These are phyloP conservation scores for Alternaria arbusti DNA, from an alignment of 2,329 filamentous ascomycete genomes.

Conservation along the genomic window DNA sequence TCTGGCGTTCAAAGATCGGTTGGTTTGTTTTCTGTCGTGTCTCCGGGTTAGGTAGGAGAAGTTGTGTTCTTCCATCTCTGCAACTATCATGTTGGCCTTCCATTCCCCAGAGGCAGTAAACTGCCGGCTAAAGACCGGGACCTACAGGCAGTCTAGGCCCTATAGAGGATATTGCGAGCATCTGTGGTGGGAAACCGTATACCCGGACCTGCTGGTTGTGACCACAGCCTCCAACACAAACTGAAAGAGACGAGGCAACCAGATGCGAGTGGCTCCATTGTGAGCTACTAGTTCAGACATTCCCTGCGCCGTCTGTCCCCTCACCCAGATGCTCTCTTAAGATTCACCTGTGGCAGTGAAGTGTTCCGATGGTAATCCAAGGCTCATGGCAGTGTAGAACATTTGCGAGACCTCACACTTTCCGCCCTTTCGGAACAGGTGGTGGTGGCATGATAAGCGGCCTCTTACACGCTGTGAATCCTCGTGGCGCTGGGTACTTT, in stretches of 20 bases:
- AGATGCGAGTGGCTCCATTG: background rate
- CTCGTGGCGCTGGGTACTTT: conserved; percentile 34
- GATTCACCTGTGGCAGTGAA: background rate
- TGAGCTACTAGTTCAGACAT: background rate
- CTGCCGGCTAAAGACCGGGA: background rate
- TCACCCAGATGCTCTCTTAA: background rate
- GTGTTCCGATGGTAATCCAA: background rate
- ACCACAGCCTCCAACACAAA: background rate
- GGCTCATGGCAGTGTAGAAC: background rate
- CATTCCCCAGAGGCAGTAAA: background rate
- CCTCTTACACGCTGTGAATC: conserved; percentile 35
- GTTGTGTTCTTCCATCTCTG: background rate
- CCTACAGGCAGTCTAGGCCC: background rate
- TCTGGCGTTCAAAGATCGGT: background rate
- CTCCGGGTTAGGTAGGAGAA: background rate
- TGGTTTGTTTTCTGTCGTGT: background rate
- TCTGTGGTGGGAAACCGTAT: background rate
- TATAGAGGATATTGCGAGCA: background rate
- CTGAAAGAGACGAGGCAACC: background rate
- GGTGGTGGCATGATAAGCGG: conserved; percentile 32
- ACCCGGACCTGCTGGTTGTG: background rate
- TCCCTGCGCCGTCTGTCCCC: background rate
- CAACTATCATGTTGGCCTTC: background rate
- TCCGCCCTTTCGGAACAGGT: conserved; percentile 7
- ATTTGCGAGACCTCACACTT: background rate